These are phyloP conservation scores for Diplogelasinospora grovesii DNA, from an alignment of 495 filamentous ascomycete species.

Conservation along the genomic window DNA sequence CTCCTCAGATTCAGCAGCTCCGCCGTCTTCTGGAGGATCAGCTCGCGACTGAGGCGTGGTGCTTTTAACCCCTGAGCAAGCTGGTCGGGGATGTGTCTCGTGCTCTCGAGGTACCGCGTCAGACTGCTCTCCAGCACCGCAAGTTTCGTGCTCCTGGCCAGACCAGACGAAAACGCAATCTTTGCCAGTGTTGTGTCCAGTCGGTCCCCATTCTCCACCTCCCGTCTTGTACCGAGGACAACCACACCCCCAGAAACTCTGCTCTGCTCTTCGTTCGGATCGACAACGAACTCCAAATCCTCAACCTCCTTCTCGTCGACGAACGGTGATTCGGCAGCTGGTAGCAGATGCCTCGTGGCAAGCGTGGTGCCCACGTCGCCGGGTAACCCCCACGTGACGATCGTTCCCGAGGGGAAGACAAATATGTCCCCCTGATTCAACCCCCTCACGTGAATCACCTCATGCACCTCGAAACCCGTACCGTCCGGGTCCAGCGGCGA, in stretches of 20 bases:
- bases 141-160: conserved; percentile 93
- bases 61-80: conserved; percentile 43
- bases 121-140: conserved; percentile 88
- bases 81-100: conserved; percentile 66
- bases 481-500: conserved; percentile 52
- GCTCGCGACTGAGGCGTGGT: conserved; percentile 19
- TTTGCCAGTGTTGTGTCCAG: conserved; percentile 82
- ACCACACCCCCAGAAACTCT: conserved; percentile 85
- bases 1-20: conserved; percentile 86
- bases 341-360: conserved; percentile 63
- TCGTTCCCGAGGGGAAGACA: conserved; percentile 94
- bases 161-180: conserved; percentile 90
- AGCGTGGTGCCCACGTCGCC: conserved; percentile 62
- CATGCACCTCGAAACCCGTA: conserved; percentile 52
- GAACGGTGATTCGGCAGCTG: conserved; percentile 71
- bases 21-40: conserved; percentile 84
- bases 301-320: conserved; percentile 65
- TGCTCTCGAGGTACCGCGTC: conserved; percentile 75
- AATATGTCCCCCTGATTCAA: conserved; percentile 74
- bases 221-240: conserved; percentile 61
- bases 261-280: conserved; percentile 65
- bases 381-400: conserved; percentile 83
- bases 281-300: conserved; percentile 81
- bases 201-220: conserved; percentile 36
- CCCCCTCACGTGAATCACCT: conserved; percentile 51